Base-by-base conservation (phyloP, 2,329 filamentous ascomycete species). In the Metarhizium sp. region DNA sequence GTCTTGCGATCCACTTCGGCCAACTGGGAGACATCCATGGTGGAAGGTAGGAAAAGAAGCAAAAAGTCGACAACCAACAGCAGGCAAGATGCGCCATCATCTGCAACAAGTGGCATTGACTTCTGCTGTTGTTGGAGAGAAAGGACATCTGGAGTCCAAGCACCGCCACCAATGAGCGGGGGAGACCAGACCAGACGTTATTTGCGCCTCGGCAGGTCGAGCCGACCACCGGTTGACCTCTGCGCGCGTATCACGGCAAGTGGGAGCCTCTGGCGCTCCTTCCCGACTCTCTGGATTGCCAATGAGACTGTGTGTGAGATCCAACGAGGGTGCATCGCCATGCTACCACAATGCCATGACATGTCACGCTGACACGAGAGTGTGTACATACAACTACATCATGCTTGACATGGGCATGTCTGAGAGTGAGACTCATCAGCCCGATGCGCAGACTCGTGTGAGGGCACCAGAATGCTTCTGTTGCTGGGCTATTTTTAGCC, bases 231-330 rank as follows among this genome's bases (percentile, higher is more conserved):
- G 1, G 10, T 40, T 16, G 38, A 40, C 38, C 16, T 54, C 29
- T 16, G 32, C 36, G 48, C 54, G 50, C 50, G 10, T 36, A 32
- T 11, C 16, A 30, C 18, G 54, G 50, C 30, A 52, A 20, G 50
- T 40, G 50, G 50, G 54, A 52, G 43, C 51, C 51, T 38, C 32
- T 50, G 7, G 45, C 30, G 45, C 40, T 43, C 45, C 50, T 55
- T 53, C 54, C 54, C 45, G 50, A 50, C 45, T 18, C 29, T 45
- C 29, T 48, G 50, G 50, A 29, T 52, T 51, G 40, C 53, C 53
- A 55, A 55, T 51, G n/a, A 47, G 13, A 34, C 32, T 34, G 6
- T 36, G 20, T 32, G 14, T 32, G 36, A 16, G 32, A 16, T 34
- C 6, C 20, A 29, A 20, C 25, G 45, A 48, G 18, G 45, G 45